Conservation (phyloP, 345 rosid species). For the Corchorus olitorius region DNA sequence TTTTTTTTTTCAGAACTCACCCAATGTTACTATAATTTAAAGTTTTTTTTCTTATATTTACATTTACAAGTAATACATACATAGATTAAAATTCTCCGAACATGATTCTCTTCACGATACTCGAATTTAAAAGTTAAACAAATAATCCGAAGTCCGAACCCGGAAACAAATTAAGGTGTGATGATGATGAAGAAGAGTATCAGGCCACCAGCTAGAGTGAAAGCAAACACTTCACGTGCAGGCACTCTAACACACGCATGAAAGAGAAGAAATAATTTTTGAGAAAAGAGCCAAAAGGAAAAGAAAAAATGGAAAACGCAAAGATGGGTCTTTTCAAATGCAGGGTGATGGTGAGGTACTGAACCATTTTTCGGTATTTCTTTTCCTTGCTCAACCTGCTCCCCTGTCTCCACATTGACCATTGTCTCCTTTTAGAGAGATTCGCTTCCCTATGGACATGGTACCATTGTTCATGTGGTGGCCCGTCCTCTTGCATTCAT, state of each 20-base stretch:
- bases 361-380: background rate
- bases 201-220: background rate
- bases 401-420: background rate
- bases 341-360: background rate
- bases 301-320: background rate
- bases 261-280: background rate
- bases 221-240: background rate
- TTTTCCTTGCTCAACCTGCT: background rate
- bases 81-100: no score
- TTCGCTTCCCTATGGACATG: no score
- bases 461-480: background rate
- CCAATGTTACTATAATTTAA: no score
- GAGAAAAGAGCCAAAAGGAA: background rate
- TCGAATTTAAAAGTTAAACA: no score
- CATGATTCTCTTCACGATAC: no score
- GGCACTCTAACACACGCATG: background rate
- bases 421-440: background rate
- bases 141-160: no score
- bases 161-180: no score
- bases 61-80: no score
- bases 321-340: background rate
- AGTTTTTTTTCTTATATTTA: no score
- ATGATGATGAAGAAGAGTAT: no score
- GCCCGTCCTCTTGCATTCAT: background rate
- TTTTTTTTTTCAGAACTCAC: no score